phyloP scores from a whole-genome alignment of 306 rosid species.

The Cucumis melo region DNA sequence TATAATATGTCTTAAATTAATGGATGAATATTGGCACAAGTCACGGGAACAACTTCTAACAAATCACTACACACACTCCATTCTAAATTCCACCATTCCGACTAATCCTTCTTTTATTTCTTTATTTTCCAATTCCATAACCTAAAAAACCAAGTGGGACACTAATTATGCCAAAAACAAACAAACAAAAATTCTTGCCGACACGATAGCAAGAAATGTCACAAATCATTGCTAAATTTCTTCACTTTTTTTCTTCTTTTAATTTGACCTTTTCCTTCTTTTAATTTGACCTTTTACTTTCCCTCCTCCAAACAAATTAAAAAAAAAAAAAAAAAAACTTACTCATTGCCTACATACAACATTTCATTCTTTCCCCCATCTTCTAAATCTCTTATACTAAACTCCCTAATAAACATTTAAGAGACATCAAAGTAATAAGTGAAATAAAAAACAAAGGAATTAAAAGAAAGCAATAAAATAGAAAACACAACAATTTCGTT shows the following conservation, averaged over 20 bases:
- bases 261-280: not conserved
- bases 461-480: too few species aligned
- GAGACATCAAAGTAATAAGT: too few species aligned
- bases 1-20: too few species aligned
- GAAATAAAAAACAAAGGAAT: too few species aligned
- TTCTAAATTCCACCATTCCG: not conserved
- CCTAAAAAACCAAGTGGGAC: not conserved
- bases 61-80: not conserved
- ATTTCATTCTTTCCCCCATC: too few species aligned
- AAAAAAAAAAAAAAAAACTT: not conserved
- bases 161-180: not conserved
- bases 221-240: slow-evolving; percentile 1
- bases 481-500: too few species aligned
- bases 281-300: not conserved
- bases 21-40: not conserved
- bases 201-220: not conserved
- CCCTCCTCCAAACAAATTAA: not conserved
- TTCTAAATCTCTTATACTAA: not conserved
- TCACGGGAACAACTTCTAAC: not conserved
- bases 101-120: not conserved
- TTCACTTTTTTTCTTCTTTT: not conserved
- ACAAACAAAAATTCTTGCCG: not conserved
- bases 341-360: not conserved
- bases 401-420: too few species aligned
- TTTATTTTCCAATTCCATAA: not conserved